A percentile compares a stretch with the other conserved stretches of the same genome.
These are phyloP conservation scores for Babesia bovis DNA, from an alignment of 169 alveolate species.

Conservation along the genomic window DNA sequence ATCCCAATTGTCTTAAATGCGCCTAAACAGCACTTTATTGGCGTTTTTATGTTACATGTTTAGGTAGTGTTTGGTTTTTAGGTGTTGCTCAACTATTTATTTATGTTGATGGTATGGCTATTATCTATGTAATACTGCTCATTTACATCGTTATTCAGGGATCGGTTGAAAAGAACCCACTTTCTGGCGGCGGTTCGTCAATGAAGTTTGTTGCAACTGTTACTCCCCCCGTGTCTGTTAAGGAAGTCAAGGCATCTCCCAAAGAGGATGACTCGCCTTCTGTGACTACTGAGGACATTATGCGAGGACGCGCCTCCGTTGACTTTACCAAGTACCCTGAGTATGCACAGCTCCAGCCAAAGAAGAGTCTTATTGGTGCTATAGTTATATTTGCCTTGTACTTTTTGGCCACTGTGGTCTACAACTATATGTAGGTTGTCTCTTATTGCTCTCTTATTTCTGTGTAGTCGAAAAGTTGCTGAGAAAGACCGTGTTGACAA, in stretches of 20 bases:
- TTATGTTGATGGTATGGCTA: too few species aligned
- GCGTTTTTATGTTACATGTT: too few species aligned
- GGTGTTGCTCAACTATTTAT: too few species aligned
- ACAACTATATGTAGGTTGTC: slow-evolving; percentile 40
- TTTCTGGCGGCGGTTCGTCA: neutral
- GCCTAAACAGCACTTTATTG: too few species aligned
- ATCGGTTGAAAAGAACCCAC: neutral
- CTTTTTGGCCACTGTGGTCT: slow-evolving; percentile 24
- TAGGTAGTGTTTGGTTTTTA: too few species aligned
- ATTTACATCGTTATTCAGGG: neutral
- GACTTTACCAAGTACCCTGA: neutral
- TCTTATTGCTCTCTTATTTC: neutral
- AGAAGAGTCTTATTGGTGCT: slow-evolving; percentile 51
- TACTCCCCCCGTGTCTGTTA: neutral
- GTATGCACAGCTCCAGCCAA: slow-evolving; percentile 22
- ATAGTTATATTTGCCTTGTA: slow-evolving; percentile 18
- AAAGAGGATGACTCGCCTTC: neutral
- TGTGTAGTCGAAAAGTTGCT: slow-evolving; percentile 24
- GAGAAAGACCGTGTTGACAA: slow-evolving; percentile 52
- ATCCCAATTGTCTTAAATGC: too few species aligned
- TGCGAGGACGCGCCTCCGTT: slow-evolving; percentile 17
- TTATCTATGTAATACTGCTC: too few species aligned
- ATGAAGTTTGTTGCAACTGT: neutral
- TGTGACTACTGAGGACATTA: neutral
- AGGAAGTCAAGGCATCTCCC: neutral